Evolutionary conservation across 331 rosid species (phyloP), one percentile per base, ranked within the genome.

Genomic region (Rhamnella rubrinervis): DNA sequence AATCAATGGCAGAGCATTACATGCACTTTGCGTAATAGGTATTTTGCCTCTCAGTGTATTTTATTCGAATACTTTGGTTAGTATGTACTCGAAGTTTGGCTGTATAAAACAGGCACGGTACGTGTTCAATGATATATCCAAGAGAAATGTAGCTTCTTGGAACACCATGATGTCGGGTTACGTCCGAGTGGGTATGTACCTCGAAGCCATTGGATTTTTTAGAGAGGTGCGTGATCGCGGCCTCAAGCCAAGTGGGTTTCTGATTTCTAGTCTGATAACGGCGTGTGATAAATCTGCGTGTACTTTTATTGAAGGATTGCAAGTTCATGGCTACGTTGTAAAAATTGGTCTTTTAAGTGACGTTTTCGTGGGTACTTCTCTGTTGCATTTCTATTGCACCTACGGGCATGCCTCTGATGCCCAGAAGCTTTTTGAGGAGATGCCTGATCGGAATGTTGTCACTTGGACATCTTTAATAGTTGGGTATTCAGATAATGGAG

Each of bases 391-490:
- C 14, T 93, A 88, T 73, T 85, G 92, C 52, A 53, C 85, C 5
- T 79, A 70, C 69, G 86, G 91, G 65, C 55, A 41, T 50, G 81
- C 87, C 75, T 81, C 65, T 67, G 78, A 78, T 71, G 84, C 89
- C 49, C 75, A 65, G n/a, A 85, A 72, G 73, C 35, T 87, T 47
- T 90, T 93, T 75, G 85, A 87, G 71, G 89, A 87, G 79, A 87
- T 93, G 79, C 89, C 84, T 18, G 90, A 82, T 31, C 86, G 86
- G 61, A 91, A 91, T 75, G 84, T 88, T 18, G 98, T 93, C n/a
- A 85, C 97, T 68, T 93, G 98, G 98, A 93, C 98, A 72, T 83
- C 98, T 40, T 82, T 93, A 83, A 88, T 93, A 87, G 95, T 91
- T 68, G 83, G 84, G 31, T 87, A 74, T 76, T 85, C 91, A 0